Percentiles rank a stretch among this genome's conserved stretches.
phyloP scores from a whole-genome alignment of 2,329 filamentous ascomycete genomes.

The Akanthomyces dipterigenus region DNA sequence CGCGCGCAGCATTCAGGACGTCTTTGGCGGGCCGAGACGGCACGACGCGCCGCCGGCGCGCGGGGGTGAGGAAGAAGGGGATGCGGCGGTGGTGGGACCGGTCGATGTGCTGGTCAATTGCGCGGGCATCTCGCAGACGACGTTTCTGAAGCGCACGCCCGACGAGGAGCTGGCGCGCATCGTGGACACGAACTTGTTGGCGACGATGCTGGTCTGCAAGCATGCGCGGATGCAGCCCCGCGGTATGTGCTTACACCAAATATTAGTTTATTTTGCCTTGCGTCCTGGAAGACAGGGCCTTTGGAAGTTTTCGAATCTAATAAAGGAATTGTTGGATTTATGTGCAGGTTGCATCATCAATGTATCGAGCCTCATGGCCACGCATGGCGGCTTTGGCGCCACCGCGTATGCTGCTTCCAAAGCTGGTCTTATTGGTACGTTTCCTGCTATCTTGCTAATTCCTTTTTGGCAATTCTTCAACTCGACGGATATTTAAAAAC shows the following conservation, averaged over 20 bases:
- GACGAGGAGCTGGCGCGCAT: constrained; percentile 47
- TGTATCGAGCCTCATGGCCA: constrained; percentile 67
- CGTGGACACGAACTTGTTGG: constrained; percentile 63
- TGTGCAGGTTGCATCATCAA: constrained; percentile 66
- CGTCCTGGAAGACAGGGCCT: too few relatives aligned
- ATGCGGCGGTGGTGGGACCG: constrained; percentile 21
- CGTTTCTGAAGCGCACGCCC: constrained; percentile 51
- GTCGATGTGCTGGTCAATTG: constrained; percentile 68
- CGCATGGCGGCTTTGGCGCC: constrained; percentile 62
- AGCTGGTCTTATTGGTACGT: constrained; percentile 65
- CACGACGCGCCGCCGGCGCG: too few relatives aligned
- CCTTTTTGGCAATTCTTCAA: neutral
- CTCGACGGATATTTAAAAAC: neutral
- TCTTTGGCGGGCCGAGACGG: constrained; percentile 23
- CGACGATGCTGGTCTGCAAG: constrained; percentile 57
- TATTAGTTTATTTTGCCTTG: neutral
- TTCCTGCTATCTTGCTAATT: neutral
- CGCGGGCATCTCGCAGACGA: constrained; percentile 64
- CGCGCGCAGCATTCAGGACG: constrained; percentile 22
- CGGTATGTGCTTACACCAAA: constrained; percentile 22
- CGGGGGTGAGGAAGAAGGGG: neutral
- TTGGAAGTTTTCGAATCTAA: too few relatives aligned
- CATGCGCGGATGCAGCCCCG: constrained; percentile 28
- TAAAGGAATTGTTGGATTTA: too few relatives aligned
- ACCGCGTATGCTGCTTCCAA: constrained; percentile 74